Percentiles rank a stretch among this genome's conserved stretches.
Evolutionary conservation across 192 early-diverging fungal genomes (phyloP).

Genomic region (Ambispora gerdemannii): DNA sequence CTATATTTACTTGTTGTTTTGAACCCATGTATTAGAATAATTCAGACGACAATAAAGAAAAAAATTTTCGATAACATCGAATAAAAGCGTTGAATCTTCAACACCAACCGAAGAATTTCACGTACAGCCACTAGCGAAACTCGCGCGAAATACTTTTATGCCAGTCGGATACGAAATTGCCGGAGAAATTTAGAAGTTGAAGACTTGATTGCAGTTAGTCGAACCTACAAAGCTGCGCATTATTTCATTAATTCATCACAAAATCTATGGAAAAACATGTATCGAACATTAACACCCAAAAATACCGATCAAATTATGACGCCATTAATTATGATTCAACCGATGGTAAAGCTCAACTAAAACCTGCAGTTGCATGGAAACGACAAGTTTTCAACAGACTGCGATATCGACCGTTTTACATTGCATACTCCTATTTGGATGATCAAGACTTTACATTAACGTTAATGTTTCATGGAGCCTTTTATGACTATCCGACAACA

Average conservation of each 20-base stretch:
- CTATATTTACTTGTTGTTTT: too few relatives aligned
- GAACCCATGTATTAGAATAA: too few relatives aligned
- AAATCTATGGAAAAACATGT: constrained; percentile 9
- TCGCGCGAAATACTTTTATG: constrained; percentile 23
- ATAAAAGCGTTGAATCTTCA: too few relatives aligned
- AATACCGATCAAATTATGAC: constrained; percentile 1
- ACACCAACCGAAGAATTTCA: too few relatives aligned
- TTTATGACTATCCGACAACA: constrained; percentile 1
- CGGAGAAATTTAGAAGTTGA: constrained; percentile 22
- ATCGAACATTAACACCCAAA: background rate
- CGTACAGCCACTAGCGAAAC: constrained; percentile 12
- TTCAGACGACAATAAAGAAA: too few relatives aligned
- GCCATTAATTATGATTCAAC: constrained; percentile 8
- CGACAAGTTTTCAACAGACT: constrained; percentile 20
- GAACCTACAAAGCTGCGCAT: constrained; percentile 15
- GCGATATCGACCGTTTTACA: constrained; percentile 11
- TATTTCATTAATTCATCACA: background rate
- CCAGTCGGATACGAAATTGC: constrained; percentile 23
- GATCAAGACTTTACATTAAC: constrained; percentile 8
- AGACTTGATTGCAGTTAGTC: constrained; percentile 17
- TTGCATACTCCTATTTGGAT: constrained; percentile 17
- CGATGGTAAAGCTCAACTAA: background rate
- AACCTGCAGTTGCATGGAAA: constrained; percentile 18
- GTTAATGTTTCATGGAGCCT: constrained; percentile 10
- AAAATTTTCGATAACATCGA: too few relatives aligned